Evolutionary conservation across 352 stramenopile species (phyloP).

Genomic region (Globisporangium viniferum): DNA sequence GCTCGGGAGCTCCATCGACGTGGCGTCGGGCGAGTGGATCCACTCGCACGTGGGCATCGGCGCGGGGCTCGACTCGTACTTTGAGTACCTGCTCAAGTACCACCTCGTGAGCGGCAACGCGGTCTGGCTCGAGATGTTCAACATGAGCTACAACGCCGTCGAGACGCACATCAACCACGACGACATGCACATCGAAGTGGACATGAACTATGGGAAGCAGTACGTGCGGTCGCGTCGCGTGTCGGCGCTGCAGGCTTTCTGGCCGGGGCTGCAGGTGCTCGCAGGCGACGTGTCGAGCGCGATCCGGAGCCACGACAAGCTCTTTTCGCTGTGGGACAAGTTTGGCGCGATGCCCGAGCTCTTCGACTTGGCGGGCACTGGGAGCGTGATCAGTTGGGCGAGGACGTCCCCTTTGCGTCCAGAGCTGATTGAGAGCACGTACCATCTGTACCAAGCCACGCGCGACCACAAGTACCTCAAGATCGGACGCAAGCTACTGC

Average conservation of each 20-base stretch:
- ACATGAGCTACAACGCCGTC: conserved; percentile 71
- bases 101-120: conserved; percentile 94
- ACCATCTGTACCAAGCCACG: conserved; percentile 93
- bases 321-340: conserved; percentile 94
- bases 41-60: conserved; percentile 85
- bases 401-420: conserved; percentile 92
- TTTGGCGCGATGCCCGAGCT: conserved; percentile 95
- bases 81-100: conserved; percentile 98
- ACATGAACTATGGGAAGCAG: conserved; percentile 76
- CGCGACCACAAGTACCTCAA: conserved; percentile 87
- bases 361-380: conserved; percentile 72
- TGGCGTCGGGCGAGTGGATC: conserved; percentile 81
- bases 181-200: conserved; percentile 80
- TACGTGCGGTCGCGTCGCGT: conserved; percentile 59
- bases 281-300: conserved; percentile 90
- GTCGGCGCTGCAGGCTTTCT: conserved; percentile 95
- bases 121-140: conserved; percentile 92
- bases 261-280: conserved; percentile 94
- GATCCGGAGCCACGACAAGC: conserved; percentile 89
- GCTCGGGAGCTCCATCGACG: conserved; percentile 94
- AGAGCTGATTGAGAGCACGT: conserved; percentile 97
- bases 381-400: conserved; percentile 71
- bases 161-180: conserved; percentile 75
- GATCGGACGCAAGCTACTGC: conserved; percentile 83
- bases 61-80: conserved; percentile 96